Percentiles rank a stretch among this genome's conserved stretches.
phyloP scores from a whole-genome alignment of 805 yeast genomes.

The Phaffomyces opuntiae region DNA sequence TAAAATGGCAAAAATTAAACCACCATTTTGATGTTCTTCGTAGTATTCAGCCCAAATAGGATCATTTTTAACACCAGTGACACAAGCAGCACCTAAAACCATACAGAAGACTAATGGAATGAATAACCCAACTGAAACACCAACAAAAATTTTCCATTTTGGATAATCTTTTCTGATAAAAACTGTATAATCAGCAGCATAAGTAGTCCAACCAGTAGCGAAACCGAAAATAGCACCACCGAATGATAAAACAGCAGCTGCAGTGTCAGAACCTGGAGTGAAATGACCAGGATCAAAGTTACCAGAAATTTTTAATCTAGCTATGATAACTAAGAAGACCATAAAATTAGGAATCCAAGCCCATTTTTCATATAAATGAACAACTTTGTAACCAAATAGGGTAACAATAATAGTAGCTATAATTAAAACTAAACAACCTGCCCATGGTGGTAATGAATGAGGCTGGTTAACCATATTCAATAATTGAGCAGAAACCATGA shows the following conservation, averaged over 20 bases:
- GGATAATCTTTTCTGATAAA: slow-evolving; percentile 69
- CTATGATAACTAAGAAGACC: slow-evolving; percentile 72
- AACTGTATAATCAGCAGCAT: slow-evolving; percentile 87
- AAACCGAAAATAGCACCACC: slow-evolving; percentile 83
- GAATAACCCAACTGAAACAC: slow-evolving; percentile 56
- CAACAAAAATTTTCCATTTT: slow-evolving; percentile 51
- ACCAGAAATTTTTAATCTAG: slow-evolving; percentile 61
- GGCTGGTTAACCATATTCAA: slow-evolving; percentile 64
- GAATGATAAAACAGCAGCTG: slow-evolving; percentile 70
- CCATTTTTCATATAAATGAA: slow-evolving; percentile 78
- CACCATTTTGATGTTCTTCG: slow-evolving; percentile 59
- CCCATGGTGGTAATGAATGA: slow-evolving; percentile 75
- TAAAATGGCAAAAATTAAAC: slow-evolving; percentile 70
- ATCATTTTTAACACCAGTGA: slow-evolving; percentile 52
- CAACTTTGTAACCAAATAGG: slow-evolving; percentile 76
- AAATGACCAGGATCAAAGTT: slow-evolving; percentile 51
- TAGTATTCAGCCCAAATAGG: slow-evolving; percentile 44
- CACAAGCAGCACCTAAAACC: slow-evolving; percentile 83
- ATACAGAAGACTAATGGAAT: slow-evolving; percentile 66
- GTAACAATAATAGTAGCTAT: slow-evolving; percentile 64
- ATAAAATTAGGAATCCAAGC: slow-evolving; percentile 80
- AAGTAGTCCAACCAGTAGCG: slow-evolving; percentile 93
- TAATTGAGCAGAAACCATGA: slow-evolving; percentile 82
- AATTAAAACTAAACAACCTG: slow-evolving; percentile 73
- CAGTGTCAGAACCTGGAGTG: slow-evolving; percentile 54